phyloP scores from a whole-genome alignment of 2,329 filamentous ascomycete genomes.

The Penicillium hordei region DNA sequence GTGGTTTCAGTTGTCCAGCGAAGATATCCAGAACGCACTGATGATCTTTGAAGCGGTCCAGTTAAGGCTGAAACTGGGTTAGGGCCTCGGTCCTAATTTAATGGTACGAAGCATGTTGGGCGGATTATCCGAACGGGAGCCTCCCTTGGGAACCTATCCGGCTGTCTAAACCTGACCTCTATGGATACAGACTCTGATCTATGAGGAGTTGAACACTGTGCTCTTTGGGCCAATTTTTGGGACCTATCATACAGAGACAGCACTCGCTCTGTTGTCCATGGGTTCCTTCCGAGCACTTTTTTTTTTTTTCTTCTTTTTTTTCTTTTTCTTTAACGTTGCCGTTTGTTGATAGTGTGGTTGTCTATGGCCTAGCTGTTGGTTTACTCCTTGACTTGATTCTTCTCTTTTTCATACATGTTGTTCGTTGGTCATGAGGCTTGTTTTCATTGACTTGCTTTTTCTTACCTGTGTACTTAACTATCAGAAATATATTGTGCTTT shows the following conservation, averaged over 20 bases:
- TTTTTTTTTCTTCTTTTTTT: background rate
- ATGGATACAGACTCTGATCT: background rate
- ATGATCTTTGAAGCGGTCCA: background rate
- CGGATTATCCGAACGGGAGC: too few relatives aligned
- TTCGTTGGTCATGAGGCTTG: background rate
- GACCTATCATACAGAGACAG: background rate
- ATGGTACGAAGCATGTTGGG: background rate
- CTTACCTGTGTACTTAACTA: too few relatives aligned
- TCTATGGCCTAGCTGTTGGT: background rate
- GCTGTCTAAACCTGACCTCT: background rate
- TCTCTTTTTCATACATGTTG: background rate
- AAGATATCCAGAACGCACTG: background rate
- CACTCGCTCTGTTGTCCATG: background rate
- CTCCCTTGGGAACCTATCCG: too few relatives aligned
- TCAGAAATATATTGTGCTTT: background rate
- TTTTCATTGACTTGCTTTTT: background rate
- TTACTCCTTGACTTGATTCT: background rate
- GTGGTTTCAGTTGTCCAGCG: background rate
- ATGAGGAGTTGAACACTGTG: background rate
- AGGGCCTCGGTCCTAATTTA: background rate
- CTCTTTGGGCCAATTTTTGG: background rate
- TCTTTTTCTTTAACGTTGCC: background rate
- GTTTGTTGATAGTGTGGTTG: background rate
- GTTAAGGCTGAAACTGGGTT: background rate
- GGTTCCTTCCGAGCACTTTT: background rate